Percentiles rank a stretch among this genome's conserved stretches.
phyloP scores from a whole-genome alignment of 164 flowering plant species.

The Stephania yunnanensis region DNA sequence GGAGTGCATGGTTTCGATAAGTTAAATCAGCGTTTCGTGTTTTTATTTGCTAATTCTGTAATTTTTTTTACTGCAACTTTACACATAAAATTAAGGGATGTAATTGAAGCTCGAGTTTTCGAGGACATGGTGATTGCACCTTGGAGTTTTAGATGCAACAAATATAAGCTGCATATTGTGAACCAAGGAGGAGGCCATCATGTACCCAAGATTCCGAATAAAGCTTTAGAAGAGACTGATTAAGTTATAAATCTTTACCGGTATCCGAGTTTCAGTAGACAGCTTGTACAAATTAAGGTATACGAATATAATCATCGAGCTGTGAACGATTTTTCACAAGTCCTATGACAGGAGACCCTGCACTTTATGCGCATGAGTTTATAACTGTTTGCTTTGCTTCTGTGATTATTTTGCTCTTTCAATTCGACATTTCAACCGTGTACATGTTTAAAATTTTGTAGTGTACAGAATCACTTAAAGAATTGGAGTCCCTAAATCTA shows the following conservation, averaged over 20 bases:
- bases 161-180: too few relatives aligned
- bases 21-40: not conserved
- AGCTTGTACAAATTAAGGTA: not conserved
- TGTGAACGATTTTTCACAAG: not conserved
- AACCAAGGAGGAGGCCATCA: too few relatives aligned
- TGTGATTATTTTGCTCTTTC: not conserved
- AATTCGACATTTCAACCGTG: conserved; percentile 9
- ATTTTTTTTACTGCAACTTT: not conserved
- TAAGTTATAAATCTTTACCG: not conserved
- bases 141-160: not conserved
- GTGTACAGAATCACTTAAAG: conserved; percentile 39
- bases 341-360: not conserved
- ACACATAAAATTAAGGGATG: not conserved
- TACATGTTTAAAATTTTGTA: conserved; percentile 11
- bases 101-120: not conserved
- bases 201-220: too few relatives aligned
- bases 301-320: not conserved
- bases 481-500: conserved; percentile 60
- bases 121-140: not conserved
- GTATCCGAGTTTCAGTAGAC: not conserved
- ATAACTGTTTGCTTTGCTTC: not conserved
- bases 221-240: not conserved
- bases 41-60: not conserved
- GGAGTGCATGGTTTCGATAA: not conserved
- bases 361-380: not conserved